Evolutionary conservation across 176 grass and related monocot genomes (phyloP).

Genomic region (Juncus effusus): DNA sequence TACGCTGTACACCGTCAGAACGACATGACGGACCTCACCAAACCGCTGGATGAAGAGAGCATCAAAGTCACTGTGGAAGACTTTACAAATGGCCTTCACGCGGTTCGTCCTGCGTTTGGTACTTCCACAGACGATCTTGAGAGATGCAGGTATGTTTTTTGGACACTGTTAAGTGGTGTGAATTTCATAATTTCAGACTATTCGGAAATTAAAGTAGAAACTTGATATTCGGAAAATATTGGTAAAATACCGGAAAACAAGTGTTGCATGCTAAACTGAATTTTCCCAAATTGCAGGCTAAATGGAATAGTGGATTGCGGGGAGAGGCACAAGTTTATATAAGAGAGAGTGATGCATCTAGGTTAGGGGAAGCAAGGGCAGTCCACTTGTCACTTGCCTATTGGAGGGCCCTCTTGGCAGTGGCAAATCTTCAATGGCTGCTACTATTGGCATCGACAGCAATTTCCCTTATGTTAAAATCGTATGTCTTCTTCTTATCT

Average conservation of each 20-base stretch:
- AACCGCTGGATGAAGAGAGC: conserved; percentile 87
- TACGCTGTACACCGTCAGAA: conserved; percentile 88
- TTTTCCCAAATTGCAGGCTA: conserved; percentile 43
- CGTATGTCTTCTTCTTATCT: conserved; percentile 46
- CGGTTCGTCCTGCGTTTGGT: conserved; percentile 93
- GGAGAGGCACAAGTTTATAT: conserved; percentile 63
- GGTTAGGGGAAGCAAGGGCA: conserved; percentile 88
- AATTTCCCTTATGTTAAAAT: conserved; percentile 96
- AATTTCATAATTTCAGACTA: too few relatives aligned
- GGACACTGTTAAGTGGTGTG: too few relatives aligned
- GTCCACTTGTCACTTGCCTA: conserved; percentile 93
- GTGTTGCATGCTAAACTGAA: too few relatives aligned
- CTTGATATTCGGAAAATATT: too few relatives aligned
- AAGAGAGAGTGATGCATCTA: conserved; percentile 83
- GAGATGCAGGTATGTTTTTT: conserved; percentile 85
- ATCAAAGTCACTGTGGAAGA: conserved; percentile 98
- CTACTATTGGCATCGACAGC: conserved; percentile 82
- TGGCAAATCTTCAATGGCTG: conserved; percentile 71
- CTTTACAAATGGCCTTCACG: conserved; percentile 86
- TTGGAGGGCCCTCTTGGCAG: conserved; percentile 87
- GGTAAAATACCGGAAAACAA: too few relatives aligned
- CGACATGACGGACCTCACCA: conserved; percentile 91
- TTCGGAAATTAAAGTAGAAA: too few relatives aligned
- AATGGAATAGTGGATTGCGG: conserved; percentile 90
- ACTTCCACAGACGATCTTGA: conserved; percentile 87